These are phyloP conservation scores for Bruguiera parviflora DNA, from an alignment of 345 rosid genomes.

Conservation along the genomic window DNA sequence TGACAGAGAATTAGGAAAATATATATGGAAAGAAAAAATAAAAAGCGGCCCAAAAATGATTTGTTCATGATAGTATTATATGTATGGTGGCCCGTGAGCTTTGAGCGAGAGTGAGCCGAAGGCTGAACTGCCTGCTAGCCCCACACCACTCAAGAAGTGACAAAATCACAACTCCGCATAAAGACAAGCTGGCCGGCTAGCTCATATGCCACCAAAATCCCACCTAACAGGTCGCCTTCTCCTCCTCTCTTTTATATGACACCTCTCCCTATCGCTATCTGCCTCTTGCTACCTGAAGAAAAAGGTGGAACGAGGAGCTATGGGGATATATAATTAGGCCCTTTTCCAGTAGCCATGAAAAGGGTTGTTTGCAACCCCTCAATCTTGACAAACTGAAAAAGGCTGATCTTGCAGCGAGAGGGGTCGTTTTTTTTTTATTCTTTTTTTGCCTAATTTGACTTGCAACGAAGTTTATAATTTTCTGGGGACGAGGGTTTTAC, in stretches of 20 bases:
- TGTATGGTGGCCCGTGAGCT: slow-evolving; percentile 39
- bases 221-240: slow-evolving; percentile 11
- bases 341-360: slow-evolving; percentile 36
- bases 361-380: slow-evolving; percentile 12
- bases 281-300: slow-evolving; percentile 14
- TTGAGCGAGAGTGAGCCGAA: slow-evolving; percentile 35
- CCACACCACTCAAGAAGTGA: slow-evolving; percentile 30
- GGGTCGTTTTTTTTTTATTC: slow-evolving; percentile 12
- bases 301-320: background rate
- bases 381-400: slow-evolving; percentile 21
- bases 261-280: background rate
- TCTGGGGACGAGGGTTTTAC: slow-evolving; percentile 29
- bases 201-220: slow-evolving; percentile 62
- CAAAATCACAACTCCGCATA: slow-evolving; percentile 48
- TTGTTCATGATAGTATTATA: slow-evolving; percentile 27
- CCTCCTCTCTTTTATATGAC: slow-evolving; percentile 17
- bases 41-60: slow-evolving; percentile 25
- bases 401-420: slow-evolving; percentile 21
- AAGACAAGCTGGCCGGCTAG: slow-evolving; percentile 64
- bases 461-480: slow-evolving; percentile 12
- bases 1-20: background rate
- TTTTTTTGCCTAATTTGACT: slow-evolving; percentile 32
- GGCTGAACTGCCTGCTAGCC: slow-evolving; percentile 27
- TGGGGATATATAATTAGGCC: slow-evolving; percentile 18
- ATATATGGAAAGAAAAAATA: background rate